These are phyloP conservation scores for Aphanomyces astaci DNA, from an alignment of 352 stramenopile species.

Conservation along the genomic window DNA sequence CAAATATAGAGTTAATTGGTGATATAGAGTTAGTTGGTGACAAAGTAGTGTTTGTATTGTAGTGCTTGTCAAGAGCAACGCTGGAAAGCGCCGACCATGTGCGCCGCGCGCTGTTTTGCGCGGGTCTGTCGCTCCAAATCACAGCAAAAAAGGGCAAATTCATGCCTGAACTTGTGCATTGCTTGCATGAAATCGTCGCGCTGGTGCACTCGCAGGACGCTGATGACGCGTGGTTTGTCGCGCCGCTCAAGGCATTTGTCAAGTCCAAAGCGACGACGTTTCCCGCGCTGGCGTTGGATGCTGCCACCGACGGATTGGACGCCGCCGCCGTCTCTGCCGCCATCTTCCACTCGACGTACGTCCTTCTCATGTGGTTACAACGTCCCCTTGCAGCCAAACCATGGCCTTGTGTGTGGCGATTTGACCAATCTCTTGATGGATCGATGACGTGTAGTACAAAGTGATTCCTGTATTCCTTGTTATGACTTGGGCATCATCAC, in stretches of 20 bases:
- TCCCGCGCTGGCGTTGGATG: constrained; percentile 28
- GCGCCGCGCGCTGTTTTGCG: constrained; percentile 16
- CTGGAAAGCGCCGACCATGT: neutral
- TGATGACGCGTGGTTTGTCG: constrained; percentile 36
- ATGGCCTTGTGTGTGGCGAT: too few relatives aligned
- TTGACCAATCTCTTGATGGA: too few relatives aligned
- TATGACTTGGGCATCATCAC: too few relatives aligned
- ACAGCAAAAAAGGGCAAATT: constrained; percentile 79
- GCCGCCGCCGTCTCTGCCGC: constrained; percentile 29
- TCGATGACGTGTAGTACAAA: too few relatives aligned
- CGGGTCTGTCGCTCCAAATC: constrained; percentile 56
- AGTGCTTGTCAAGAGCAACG: neutral
- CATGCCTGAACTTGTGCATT: constrained; percentile 74
- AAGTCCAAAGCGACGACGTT: constrained; percentile 8
- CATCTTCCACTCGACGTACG: constrained; percentile 25
- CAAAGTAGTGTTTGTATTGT: too few relatives aligned
- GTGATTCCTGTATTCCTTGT: too few relatives aligned
- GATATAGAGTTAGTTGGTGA: too few relatives aligned
- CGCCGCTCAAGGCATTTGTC: neutral
- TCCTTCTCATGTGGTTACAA: neutral
- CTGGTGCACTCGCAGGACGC: constrained; percentile 36
- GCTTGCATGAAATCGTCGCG: neutral
- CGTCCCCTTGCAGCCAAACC: too few relatives aligned
- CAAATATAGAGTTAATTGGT: too few relatives aligned
- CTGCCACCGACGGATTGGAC: neutral